Conservation (phyloP, 257 asterid genomes). For the Capsicum pubescens region DNA sequence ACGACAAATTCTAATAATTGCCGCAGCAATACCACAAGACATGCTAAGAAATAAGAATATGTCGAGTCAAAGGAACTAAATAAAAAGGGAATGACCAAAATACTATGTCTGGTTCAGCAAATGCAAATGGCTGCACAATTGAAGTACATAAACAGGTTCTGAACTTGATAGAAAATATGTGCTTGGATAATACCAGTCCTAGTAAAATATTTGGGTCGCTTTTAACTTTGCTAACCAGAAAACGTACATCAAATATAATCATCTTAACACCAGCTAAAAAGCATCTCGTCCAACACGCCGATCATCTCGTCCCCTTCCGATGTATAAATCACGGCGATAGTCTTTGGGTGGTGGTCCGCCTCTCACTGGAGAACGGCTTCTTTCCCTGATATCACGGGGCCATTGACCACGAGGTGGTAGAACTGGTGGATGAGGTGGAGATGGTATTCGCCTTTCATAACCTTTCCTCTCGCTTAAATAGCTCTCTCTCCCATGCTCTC, state of each 20-base stretch:
- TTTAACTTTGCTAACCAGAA: neutral
- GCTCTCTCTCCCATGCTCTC: conserved; percentile 68
- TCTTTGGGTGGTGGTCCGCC: conserved; percentile 55
- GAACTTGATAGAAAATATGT: conserved; percentile 6
- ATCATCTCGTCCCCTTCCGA: conserved; percentile 63
- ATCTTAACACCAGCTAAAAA: conserved; percentile 40
- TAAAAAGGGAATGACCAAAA: neutral
- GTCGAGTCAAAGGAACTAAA: too few relatives aligned
- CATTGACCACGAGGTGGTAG: conserved; percentile 59
- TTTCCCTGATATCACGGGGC: conserved; percentile 63
- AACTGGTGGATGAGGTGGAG: conserved; percentile 56
- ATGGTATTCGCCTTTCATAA: conserved; percentile 56
- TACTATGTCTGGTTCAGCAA: neutral
- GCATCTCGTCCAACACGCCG: conserved; percentile 60
- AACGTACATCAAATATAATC: conserved; percentile 10
- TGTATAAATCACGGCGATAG: conserved; percentile 55
- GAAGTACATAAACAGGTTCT: neutral
- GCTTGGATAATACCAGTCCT: conserved; percentile 17
- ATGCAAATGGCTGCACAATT: conserved; percentile 26
- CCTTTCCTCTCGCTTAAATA: conserved; percentile 57
- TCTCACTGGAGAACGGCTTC: conserved; percentile 78
- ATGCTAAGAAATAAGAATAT: neutral
- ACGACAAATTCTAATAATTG: neutral
- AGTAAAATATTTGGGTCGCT: neutral
- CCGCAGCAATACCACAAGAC: conserved; percentile 5